Evolutionary conservation across 805 yeast genomes (phyloP), one percentile per base, ranked within the genome.

Genomic region (Sugiyamaella americana): DNA sequence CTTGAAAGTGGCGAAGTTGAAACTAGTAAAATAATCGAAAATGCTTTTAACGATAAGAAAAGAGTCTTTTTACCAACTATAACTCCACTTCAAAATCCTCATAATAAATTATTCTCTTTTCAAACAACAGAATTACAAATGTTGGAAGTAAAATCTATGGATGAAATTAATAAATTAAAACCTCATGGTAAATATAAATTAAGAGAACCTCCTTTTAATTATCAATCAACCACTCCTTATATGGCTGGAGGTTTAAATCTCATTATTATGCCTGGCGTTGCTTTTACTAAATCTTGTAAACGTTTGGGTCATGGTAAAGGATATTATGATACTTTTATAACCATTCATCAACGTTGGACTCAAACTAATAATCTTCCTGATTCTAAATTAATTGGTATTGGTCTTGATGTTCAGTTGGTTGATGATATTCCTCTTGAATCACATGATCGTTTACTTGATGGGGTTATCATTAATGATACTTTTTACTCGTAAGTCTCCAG

Each of bases 251-350:
- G 77, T 0, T 64, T 91, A 19, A 97, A 91, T 55, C 56, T 91
- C 6, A 67, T 91, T 4, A 64, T 91, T 4, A 71, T 91, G 0
- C 98, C 98, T 0, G 97, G 95, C 0, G 82, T 91, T 1, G 96
- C 86, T 1, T 89, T 86, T 62, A 74, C 85, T 1, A 53, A 32
- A 10, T 52, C 59, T 10, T 56, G 79, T 19, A 62, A 69, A 10
- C 62, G 98, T 45, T 61, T 91, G 44, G 98, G 98, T 1, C 95
- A 87, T 61, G 98, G 98, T 1, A 91, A 82, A 3, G 98, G 97
- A 0, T 88, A 78, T 62, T 91, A 93, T 62, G 98, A 91, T 61
- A 87, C 82, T 56, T 84, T 71, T 56, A 72, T 84, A 37, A 66
- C 71, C 40, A 65, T 83, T 43, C 79, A 79, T 54, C 8, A 23